Evolutionary conservation across 2,329 filamentous ascomycete genomes (phyloP).

Genomic region (Leptographium radiaticola): DNA sequence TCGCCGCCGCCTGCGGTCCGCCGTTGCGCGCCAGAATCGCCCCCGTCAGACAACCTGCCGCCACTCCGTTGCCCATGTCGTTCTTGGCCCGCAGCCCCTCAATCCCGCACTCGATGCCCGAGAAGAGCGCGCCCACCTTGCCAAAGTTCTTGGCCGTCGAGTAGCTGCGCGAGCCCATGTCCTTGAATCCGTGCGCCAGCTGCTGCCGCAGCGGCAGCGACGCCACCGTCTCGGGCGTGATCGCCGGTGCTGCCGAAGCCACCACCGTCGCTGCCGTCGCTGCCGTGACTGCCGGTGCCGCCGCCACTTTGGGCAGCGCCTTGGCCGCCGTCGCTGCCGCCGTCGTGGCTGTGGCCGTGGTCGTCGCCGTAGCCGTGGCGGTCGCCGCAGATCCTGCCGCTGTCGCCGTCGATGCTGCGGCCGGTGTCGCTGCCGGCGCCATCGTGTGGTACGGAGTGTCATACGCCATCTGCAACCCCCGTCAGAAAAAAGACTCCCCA

Average conservation of each 20-base stretch:
- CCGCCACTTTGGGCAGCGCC: not conserved
- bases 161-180: constrained; percentile 80
- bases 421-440: constrained; percentile 8
- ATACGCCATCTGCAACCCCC: constrained; percentile 70
- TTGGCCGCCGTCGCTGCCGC: constrained; percentile 13
- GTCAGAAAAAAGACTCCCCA: not conserved
- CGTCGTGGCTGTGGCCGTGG: not conserved
- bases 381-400: not conserved
- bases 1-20: constrained; percentile 74
- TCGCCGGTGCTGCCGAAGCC: constrained; percentile 15
- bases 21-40: constrained; percentile 76
- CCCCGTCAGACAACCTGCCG: constrained; percentile 82
- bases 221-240: constrained; percentile 22
- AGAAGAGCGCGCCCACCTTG: constrained; percentile 80
- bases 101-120: constrained; percentile 89
- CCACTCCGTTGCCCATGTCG: constrained; percentile 76
- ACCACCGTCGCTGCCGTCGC: constrained; percentile 5
- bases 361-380: constrained; percentile 12
- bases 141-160: constrained; percentile 90
- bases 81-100: constrained; percentile 90
- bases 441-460: constrained; percentile 66
- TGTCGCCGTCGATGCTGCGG: not conserved
- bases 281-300: constrained; percentile 13
- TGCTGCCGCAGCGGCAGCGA: constrained; percentile 75
- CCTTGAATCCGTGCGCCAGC: constrained; percentile 73